Conservation (phyloP, 148 eudicot genomes). For the Drosera capensis region DNA sequence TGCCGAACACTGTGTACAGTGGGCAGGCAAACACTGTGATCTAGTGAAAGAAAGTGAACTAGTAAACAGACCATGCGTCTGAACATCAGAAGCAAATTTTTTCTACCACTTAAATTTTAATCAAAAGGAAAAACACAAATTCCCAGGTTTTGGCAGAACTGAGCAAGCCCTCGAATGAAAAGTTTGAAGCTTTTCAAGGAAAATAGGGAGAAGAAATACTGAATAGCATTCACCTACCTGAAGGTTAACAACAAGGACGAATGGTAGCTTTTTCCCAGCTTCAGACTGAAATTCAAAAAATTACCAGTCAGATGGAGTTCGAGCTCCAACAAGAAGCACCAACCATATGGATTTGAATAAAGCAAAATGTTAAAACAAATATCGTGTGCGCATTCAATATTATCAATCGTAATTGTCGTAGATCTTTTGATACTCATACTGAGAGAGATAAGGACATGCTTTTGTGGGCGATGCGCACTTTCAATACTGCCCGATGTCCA, state of each 20-base stretch:
- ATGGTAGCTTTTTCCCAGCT: constrained; percentile 83
- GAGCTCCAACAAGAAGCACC: not conserved
- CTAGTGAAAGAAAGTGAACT: not conserved
- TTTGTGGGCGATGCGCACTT: no score
- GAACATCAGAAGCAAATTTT: not conserved
- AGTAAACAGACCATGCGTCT: not conserved
- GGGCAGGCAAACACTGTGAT: not conserved
- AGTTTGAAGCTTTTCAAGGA: no score
- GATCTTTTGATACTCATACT: no score
- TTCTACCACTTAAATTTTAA: constrained; percentile 72
- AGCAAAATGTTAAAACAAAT: no score
- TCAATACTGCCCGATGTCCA: no score
- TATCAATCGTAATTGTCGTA: no score
- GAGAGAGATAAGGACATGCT: no score
- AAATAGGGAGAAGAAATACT: not conserved
- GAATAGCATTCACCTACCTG: constrained; percentile 32
- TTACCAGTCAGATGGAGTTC: constrained; percentile 5
- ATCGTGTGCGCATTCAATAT: no score
- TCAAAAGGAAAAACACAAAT: constrained; percentile 63
- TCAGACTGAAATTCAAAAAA: constrained; percentile 51
- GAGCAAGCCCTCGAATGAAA: no score
- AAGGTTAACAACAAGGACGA: constrained; percentile 73
- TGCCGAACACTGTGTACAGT: not conserved
- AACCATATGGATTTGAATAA: no score
- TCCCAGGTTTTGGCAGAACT: no score